Conservation (phyloP, 164 flowering plant species). For the Dillenia suffruticosa region DNA sequence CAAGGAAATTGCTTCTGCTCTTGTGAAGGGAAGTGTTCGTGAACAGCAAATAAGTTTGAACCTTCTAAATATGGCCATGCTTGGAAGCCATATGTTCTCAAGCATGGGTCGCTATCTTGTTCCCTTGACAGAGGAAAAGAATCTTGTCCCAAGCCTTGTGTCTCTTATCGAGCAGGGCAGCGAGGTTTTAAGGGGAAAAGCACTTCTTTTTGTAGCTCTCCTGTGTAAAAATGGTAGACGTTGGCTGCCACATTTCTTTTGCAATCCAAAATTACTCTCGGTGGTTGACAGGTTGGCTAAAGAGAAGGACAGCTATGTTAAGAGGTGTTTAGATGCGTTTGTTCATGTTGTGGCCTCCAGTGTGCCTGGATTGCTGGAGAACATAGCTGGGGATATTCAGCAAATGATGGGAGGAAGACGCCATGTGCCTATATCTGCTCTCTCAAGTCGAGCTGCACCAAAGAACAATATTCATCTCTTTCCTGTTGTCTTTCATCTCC, state of each 20-base stretch:
- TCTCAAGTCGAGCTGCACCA: conserved; percentile 49
- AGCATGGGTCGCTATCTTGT: conserved; percentile 62
- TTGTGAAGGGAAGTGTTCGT: conserved; percentile 73
- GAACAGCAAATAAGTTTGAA: conserved; percentile 95
- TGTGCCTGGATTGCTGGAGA: conserved; percentile 73
- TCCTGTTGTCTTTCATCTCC: conserved; percentile 89
- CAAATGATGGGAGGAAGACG: conserved; percentile 78
- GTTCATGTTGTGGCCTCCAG: conserved; percentile 55
- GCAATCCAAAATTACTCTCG: conserved; percentile 75
- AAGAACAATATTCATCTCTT: conserved; percentile 66
- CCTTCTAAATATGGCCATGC: conserved; percentile 78
- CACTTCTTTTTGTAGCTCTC: conserved; percentile 72
- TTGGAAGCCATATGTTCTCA: conserved; percentile 64
- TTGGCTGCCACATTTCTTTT: conserved; percentile 78
- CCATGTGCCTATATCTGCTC: conserved; percentile 54
- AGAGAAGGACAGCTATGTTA: conserved; percentile 71
- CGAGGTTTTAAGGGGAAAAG: conserved; percentile 78
- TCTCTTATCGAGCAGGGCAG: conserved; percentile 89
- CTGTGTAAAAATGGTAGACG: conserved; percentile 74
- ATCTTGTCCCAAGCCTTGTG: conserved; percentile 64
- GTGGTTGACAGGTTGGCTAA: conserved; percentile 77
- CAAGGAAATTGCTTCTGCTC: conserved; percentile 62
- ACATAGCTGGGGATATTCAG: conserved; percentile 71
- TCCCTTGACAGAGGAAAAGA: conserved; percentile 73
- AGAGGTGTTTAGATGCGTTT: conserved; percentile 66